Base-by-base conservation (phyloP, 345 rosid genomes). In the Odontarrhena argentea region DNA sequence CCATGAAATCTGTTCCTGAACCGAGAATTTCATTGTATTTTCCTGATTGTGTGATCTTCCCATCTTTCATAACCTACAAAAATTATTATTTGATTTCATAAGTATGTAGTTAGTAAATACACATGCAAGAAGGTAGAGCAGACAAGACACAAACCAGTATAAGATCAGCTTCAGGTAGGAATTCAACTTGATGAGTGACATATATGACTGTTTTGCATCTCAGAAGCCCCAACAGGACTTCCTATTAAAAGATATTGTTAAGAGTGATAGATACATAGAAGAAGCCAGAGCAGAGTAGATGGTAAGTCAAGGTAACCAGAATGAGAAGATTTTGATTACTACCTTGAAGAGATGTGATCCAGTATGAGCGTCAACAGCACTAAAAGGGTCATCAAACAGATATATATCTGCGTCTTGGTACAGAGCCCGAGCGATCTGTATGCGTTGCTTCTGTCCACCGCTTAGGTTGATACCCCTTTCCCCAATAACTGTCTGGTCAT, bases 391-490 rank as follows among this genome's bases (percentile, higher is more conserved):
- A 69, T 91, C 96, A 8, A 91, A 78, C 9, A 91, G 76, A 74
- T 84, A 88, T 6, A 86, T 80, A 73, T 86, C 89, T 0, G 94
- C 84, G 54, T 84, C 74, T 7, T 79, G 81, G 62, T 86, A 88
- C 14, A 86, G 59, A 1, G 97, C 92, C 1, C 94, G 88, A 2
- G 96, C 96, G 9, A 91, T 75, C 38, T 91, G 94, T 63, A 91
- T 70, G 25, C 96, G 76, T 59, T 86, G 96, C 80, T 86, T 88
- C 75, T 91, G 97, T 48, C 97, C 93, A 25, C 96, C 96, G 10
- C 96, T 91, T 76, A 91, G 49, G 67, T 85, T 91, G 43, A 88
- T 79, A 13, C 97, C 97, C 34, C 91, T 81, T 73, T 91, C 88
- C 3, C 96, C 97, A 4, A 91, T 83, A 52, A 79, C 75, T 0